Evolutionary conservation across 352 stramenopile genomes (phyloP), one percentile per base, ranked within the genome.

Genomic region (Phytopythium delawarense): DNA sequence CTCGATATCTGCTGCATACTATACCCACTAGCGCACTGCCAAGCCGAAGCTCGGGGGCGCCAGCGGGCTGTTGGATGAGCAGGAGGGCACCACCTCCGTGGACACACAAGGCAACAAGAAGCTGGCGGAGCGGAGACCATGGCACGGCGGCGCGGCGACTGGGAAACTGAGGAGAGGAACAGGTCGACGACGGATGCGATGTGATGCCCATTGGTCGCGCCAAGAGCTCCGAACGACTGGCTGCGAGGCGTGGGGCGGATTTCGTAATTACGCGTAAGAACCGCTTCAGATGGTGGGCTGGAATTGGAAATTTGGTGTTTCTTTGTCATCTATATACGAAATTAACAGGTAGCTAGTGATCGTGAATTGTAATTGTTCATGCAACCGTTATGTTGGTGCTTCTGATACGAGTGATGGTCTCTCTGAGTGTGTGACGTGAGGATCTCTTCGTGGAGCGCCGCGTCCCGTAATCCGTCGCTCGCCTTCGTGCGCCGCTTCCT

Each of bases 21-120:
- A 91, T 88, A 87, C 82, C 79, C 78, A 86, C 69, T 71, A 64
- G 71, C 78, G 71, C 79, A 91, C 64, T 49, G 64, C n/a, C 44
- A 42, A 69, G 59, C 0, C 51, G 18, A 57, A 2, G 2, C 30
- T n/a, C 8, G 53, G 68, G 63, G 52, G 69, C 70, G 66, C 69
- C 54, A 71, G 67, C 72, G 79, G 71, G 79, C 75, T 91, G 82
- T 89, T 89, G 79, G 74, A 83, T 84, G 79, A 83, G 82, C 82
- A 76, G 28, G 37, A 59, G 9, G 11, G 25, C 40, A 55, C n/a
- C 13, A 16, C 15, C 25, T 15, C 21, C 32, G 50, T 34, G 57
- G 53, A 71, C 25, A 62, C 20, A 53, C 9, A 66, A 35, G 32
- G 32, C 9, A 9, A 37, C 9, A 37, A 37, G 4, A 37, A 9